Base-by-base conservation (phyloP, 768 basidiomycete genomes). In the Xerocomellus amylosporus region DNA sequence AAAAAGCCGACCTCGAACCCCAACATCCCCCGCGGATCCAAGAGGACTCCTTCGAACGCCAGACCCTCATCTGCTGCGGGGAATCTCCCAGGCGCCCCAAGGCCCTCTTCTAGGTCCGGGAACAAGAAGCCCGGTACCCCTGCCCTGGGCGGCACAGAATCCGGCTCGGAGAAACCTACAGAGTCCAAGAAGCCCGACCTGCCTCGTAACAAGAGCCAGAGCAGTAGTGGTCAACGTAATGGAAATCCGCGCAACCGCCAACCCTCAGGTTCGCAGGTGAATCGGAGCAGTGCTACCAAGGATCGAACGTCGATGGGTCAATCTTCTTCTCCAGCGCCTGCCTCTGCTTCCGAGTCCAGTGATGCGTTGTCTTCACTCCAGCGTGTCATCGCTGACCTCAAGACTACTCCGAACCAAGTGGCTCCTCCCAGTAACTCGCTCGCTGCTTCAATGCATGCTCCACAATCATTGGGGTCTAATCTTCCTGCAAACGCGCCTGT, bases 311-410 rank as follows among this genome's bases (percentile, higher is more conserved):
- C 79, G 54, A 62, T 65, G 58, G 51, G 67, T 63, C 56, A 69
- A 65, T 66, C 71, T 46, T 67, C 79, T 37, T 68, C 77, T 15
- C 80, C 84, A 36, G 77, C 77, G 37, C 79, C 82, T 55, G 68
- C 69, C 42, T 75, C 81, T 58, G 75, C 72, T 58, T 77, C 77
- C 34, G 87, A 90, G 60, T 81, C 83, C 20, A 90, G 88, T 66
- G 87, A 88, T 68, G 90, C 88, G 17, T 77, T 93, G 54, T 88
- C 88, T 56, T 92, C 90, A 28, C 82, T 98, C 49, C 93, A 98
- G 67, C 85, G 91, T 53, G 88, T 97, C 70, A 98, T 98, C 62
- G 90, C 90, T 52, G 94, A 98, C 71, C 78, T 97, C 59, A 96
- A 93, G 79, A 87, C 88, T 3, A 86, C 89, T 46, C 77, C 83